Evolutionary conservation across 495 filamentous ascomycete species (phyloP), one percentile per base, ranked within the genome.

Genomic region (Aspergillus mulundensis): DNA sequence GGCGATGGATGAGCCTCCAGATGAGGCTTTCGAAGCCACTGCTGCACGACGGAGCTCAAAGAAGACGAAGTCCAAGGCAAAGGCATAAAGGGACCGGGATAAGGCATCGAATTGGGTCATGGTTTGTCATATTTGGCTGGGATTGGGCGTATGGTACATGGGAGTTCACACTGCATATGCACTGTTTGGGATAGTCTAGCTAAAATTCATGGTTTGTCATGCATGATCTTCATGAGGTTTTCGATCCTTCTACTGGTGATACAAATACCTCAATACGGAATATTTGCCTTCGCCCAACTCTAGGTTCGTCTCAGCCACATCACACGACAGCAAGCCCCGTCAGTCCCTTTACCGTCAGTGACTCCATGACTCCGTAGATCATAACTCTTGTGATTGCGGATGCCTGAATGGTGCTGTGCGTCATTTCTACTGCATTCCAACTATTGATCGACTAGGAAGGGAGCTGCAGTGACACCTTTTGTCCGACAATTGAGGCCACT

Each of bases 41-140:
- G 62, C 61, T 18, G 62, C 67, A 16, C 63, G 63, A 34, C 58
- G 52, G 43, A 43, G 42, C 12, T 58, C 59, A 15, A 77, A 73
- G 61, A 74, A 66, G 66, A 70, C 62, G 75, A 76, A 65, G 58
- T 66, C 61, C n/a, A 69, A 62, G 84, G 60, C 56, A 11, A 68
- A 61, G 48, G 41, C 50, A 44, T 66, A 65, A 14, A 56, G 40
- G 52, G 20, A 39, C 49, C 49, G 30, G 44, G 21, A 20, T 44
- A 6, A 12, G 51, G n/a, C 42, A 19, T 43, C 20, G 43, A 42
- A 48, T 34, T 45, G 40, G 48, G 45, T 16, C 20, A 42, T n/a
- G 19, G 48, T 53, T 43, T 41, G 19, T 11, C 30, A 41, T 21
- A 23, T 34, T 46, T 34, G 23, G 21, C 12, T 28, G 43, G 43